A percentile compares a stretch with the other conserved stretches of the same genome.
Conservation (phyloP, 805 yeast species). For the Myxozyma geophila region DNA sequence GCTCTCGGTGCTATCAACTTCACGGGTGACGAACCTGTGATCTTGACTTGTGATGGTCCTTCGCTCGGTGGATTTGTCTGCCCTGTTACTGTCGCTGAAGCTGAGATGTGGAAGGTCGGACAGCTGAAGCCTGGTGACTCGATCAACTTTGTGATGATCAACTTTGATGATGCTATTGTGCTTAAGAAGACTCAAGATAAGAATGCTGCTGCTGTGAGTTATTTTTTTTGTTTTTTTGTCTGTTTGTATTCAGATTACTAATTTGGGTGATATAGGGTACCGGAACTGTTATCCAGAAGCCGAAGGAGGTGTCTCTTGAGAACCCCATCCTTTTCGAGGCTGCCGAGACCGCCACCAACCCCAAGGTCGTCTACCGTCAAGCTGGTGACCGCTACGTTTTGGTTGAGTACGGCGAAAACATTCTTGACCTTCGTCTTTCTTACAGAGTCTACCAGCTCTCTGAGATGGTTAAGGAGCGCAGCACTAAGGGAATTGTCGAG, state of each 20-base stretch:
- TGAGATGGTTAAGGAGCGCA: slow-evolving; percentile 65
- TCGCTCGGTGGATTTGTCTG: slow-evolving; percentile 97
- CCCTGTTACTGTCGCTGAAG: slow-evolving; percentile 91
- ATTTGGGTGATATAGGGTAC: slow-evolving; percentile 15
- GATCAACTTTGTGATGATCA: slow-evolving; percentile 78
- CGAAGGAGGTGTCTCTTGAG: slow-evolving; percentile 47
- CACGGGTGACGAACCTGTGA: slow-evolving; percentile 98
- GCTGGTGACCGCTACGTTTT: slow-evolving; percentile 95
- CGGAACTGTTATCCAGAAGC: slow-evolving; percentile 32
- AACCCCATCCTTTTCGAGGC: slow-evolving; percentile 69
- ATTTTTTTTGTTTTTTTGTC: background rate
- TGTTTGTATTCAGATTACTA: background rate
- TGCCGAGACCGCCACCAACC: slow-evolving; percentile 56
- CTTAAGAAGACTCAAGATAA: slow-evolving; percentile 66
- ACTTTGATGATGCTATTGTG: slow-evolving; percentile 67
- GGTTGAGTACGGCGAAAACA: slow-evolving; percentile 90
- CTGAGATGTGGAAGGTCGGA: slow-evolving; percentile 98
- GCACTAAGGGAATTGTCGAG: slow-evolving; percentile 81
- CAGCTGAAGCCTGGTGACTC: slow-evolving; percentile 94
- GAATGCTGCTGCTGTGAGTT: slow-evolving; percentile 28
- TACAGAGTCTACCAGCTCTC: slow-evolving; percentile 86
- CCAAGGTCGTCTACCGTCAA: slow-evolving; percentile 84
- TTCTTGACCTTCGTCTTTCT: slow-evolving; percentile 79
- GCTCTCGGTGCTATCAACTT: slow-evolving; percentile 96
- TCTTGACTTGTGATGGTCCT: slow-evolving; percentile 96